Evolutionary conservation across 257 asterid genomes (phyloP), one percentile per base, ranked within the genome.

Genomic region (Echites panduratus): DNA sequence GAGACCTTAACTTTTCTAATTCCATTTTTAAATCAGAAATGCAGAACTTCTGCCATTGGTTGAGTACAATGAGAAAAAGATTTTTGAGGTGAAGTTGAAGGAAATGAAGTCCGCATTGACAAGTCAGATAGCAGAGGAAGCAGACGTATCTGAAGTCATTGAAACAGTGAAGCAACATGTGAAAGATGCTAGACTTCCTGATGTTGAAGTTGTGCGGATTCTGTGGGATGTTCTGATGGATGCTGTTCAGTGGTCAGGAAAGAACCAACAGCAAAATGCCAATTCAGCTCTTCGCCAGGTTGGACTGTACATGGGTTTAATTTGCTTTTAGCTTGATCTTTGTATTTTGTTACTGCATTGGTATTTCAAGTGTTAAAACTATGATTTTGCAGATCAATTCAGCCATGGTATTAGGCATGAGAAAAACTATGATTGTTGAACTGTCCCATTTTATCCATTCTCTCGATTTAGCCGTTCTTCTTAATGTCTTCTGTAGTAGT

Each of bases 201-300:
- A 94, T 75, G 83, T 81, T 72, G 98, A 91, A 77, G 95, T 94
- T 70, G 96, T 94, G 29, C 84, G 95, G 26, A 91, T 91, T 79
- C 81, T 89, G 52, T 91, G 97, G 99, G 97, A 94, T 86, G 90
- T 89, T 41, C 77, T 94, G 87, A 93, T 93, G 98, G 98, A 93
- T 84, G 96, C 98, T 50, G 96, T 93, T 73, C 97, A 91, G 71
- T 91, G 98, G 98, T 93, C 98, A 62, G 97, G 94, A 47, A 93
- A 93, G 85, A 93, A 93, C 76, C 98, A 93, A 79, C 98, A 93
- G 78, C 98, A 93, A 77, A 93, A 93, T 79, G 95, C 98, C 52
- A 93, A 93, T 80, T 79, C 84, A 29, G 97, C 93, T 50, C 85
- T 93, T 75, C 98, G 97, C 22, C 98, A 89, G 98, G 98, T 93